These are phyloP conservation scores for Henckelia pumila DNA, from an alignment of 257 asterid genomes.

Conservation along the genomic window DNA sequence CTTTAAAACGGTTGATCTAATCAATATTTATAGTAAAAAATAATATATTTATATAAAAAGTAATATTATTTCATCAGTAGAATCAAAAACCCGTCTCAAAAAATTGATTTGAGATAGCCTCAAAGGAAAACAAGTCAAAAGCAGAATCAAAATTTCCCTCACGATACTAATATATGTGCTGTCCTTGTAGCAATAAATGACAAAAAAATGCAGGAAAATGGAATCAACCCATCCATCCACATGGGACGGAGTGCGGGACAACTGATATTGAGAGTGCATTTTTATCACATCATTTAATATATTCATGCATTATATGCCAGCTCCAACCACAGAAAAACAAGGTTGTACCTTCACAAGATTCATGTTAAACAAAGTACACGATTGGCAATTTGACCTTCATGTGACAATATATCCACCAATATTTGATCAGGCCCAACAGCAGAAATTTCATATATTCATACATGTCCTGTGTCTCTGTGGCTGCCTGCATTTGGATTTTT, in stretches of 20 bases:
- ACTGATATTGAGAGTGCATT: background rate
- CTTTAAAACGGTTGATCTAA: too few relatives aligned
- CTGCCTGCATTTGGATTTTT: background rate
- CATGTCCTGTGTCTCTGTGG: background rate
- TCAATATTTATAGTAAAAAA: too few relatives aligned
- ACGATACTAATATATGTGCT: background rate
- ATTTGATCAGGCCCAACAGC: too few relatives aligned
- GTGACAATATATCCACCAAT: background rate
- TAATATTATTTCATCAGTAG: too few relatives aligned
- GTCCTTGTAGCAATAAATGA: background rate
- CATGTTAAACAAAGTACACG: slow-evolving; percentile 11
- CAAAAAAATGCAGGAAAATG: background rate
- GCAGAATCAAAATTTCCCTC: too few relatives aligned
- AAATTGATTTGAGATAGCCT: too few relatives aligned
- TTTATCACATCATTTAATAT: background rate
- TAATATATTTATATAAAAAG: too few relatives aligned
- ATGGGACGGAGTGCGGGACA: background rate
- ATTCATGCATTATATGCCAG: slow-evolving; percentile 22
- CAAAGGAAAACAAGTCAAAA: too few relatives aligned
- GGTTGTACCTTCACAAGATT: slow-evolving; percentile 25
- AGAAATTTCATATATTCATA: background rate
- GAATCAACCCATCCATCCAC: background rate
- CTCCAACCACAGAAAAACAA: slow-evolving; percentile 22
- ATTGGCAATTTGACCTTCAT: slow-evolving; percentile 15
- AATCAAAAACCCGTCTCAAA: too few relatives aligned